Evolutionary conservation across 2,329 filamentous ascomycete genomes (phyloP), one percentile per base, ranked within the genome.

Genomic region (Ascocoryne sarcoides): DNA sequence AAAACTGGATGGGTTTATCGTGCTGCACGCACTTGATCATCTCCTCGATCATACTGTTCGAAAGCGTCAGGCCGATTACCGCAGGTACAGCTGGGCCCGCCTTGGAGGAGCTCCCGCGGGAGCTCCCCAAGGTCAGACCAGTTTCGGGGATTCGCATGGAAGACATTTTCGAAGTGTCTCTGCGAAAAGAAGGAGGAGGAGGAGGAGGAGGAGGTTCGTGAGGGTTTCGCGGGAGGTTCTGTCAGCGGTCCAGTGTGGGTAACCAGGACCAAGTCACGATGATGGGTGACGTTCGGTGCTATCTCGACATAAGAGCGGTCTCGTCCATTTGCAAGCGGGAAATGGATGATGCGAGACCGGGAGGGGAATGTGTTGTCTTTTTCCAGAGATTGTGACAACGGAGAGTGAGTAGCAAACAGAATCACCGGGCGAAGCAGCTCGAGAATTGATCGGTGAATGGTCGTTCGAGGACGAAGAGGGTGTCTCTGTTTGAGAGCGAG

Each of bases 21-120:
- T 69, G 67, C 52, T 71, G 70, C 29, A 74, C 68, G 53, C 71
- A 75, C 58, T 67, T 67, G 50, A 82, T 78, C 70, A 82, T 73
- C 46, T 75, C 68, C 56, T 78, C 73, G 52, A 82, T 71, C 37
- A 76, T 65, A 55, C 64, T 65, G 56, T 78, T 70, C 51, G 65
- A 69, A 46, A 82, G 61, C n/a, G 65, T 69, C 41, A 82, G 62
- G 47, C 73, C 68, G 55, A 81, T 32, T 21, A 71, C 73, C 53
- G 78, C 73, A 20, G 65, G 63, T 7, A 70, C 71, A 28, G 73
- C 61, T 42, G 63, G 60, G 37, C 65, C 62, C 53, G 62, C 57
- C 37, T 66, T 65, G 49, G 68, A 62, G 47, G 69, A 65, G 29
- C 26, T 8, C 61, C 39, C 43, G 12, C 36, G 37, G 23, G 43